Evolutionary conservation across 352 stramenopile genomes (phyloP).

Genomic region (Pilasporangium apinafurcum): DNA sequence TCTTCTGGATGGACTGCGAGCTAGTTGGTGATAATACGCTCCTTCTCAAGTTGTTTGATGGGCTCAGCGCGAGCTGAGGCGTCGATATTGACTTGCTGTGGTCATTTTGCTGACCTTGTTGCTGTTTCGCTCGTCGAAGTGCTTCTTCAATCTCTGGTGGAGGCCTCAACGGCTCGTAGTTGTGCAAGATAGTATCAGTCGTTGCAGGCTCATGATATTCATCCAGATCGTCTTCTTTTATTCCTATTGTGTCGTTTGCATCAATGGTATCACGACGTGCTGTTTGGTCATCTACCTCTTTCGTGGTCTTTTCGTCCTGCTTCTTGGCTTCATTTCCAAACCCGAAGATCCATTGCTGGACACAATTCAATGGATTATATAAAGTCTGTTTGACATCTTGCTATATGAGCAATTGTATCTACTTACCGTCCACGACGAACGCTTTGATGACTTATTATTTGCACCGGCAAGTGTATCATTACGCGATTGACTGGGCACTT

Average conservation of each 20-base stretch:
- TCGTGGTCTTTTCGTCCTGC: conserved; percentile 4
- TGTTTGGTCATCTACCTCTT: conserved; percentile 6
- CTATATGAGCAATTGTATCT: too few relatives aligned
- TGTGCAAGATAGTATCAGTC: conserved; percentile 9
- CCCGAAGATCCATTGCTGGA: conserved; percentile 18
- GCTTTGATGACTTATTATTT: too few relatives aligned
- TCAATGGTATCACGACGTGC: conserved; percentile 8
- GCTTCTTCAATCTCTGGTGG: conserved; percentile 36
- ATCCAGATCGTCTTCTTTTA: conserved; percentile 1
- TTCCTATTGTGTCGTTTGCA: background rate
- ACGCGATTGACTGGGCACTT: too few relatives aligned
- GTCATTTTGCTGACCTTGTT: conserved; percentile 5
- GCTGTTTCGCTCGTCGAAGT: conserved; percentile 24
- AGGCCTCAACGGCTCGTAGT: conserved; percentile 24
- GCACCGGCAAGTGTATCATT: too few relatives aligned
- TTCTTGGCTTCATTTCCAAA: conserved; percentile 3
- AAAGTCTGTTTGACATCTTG: background rate
- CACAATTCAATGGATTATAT: background rate
- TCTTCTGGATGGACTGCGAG: conserved; percentile 1
- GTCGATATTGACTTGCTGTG: conserved; percentile 8
- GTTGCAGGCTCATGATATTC: background rate
- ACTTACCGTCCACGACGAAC: too few relatives aligned
- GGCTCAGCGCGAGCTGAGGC: background rate
- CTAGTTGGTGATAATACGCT: too few relatives aligned
- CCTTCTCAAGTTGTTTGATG: background rate